Conservation (phyloP, 2,329 filamentous ascomycete species). For the Hymenoscyphus scutula region DNA sequence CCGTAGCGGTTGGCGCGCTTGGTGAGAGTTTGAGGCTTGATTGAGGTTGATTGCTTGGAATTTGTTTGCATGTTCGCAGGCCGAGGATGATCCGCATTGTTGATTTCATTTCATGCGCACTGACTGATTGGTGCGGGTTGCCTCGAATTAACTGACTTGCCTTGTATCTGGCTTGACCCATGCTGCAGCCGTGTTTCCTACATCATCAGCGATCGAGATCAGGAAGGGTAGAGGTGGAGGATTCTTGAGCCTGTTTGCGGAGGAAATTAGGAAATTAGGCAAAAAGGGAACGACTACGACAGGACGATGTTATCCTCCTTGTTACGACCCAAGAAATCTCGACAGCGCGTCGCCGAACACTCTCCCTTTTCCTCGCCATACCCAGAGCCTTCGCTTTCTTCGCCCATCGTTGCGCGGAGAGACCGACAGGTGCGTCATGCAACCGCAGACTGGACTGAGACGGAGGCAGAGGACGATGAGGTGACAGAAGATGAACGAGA, state of each 20-base stretch:
- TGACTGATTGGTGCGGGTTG: background rate
- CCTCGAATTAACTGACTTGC: background rate
- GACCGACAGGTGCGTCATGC: constrained; percentile 39
- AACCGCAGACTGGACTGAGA: constrained; percentile 64
- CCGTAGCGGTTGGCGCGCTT: background rate
- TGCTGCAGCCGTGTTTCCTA: background rate
- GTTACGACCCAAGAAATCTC: constrained; percentile 36
- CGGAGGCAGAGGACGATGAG: constrained; percentile 49
- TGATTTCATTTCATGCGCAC: constrained; percentile 1
- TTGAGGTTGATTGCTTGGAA: background rate
- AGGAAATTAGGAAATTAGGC: constrained; percentile 9
- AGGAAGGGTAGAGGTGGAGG: constrained; percentile 14
- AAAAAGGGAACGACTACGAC: background rate
- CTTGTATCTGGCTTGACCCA: constrained; percentile 12
- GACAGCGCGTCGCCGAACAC: constrained; percentile 32
- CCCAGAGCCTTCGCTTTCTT: constrained; percentile 29
- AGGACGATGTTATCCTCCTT: constrained; percentile 39
- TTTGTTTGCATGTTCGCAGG: background rate
- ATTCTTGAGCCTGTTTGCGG: constrained; percentile 1
- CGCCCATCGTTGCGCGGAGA: constrained; percentile 25
- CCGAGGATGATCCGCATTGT: background rate
- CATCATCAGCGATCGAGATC: constrained; percentile 9
- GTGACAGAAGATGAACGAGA: constrained; percentile 26
- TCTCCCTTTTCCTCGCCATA: constrained; percentile 37
- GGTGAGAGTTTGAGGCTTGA: background rate